Percentiles rank a stretch among this genome's conserved stretches.
phyloP scores from a whole-genome alignment of 2,329 filamentous ascomycete genomes.

The Lachnellula suecica region DNA sequence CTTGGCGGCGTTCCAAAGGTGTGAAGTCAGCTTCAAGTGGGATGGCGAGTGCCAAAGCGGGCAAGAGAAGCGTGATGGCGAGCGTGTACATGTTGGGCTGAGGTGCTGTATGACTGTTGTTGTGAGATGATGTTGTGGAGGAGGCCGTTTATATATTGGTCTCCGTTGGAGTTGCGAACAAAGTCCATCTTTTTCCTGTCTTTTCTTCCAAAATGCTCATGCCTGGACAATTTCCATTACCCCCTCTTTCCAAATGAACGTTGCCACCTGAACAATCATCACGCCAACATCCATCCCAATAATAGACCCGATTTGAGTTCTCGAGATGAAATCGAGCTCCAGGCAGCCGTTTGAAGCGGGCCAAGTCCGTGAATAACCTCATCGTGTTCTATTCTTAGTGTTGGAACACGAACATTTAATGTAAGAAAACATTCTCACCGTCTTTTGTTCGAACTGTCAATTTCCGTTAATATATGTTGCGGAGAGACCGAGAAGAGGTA shows the following conservation, averaged over 20 bases:
- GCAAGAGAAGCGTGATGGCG: constrained; percentile 14
- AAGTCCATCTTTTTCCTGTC: too few species aligned
- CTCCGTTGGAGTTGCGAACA: too few species aligned
- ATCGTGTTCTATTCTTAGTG: neutral
- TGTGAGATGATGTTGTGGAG: neutral
- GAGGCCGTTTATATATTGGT: neutral
- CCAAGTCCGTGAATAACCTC: neutral
- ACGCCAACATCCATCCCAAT: too few species aligned
- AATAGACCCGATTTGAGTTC: too few species aligned
- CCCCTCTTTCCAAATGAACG: too few species aligned
- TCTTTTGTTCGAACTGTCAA: neutral
- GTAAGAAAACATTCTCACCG: neutral
- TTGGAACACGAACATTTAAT: neutral
- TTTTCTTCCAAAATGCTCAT: too few species aligned
- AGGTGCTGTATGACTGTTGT: too few species aligned
- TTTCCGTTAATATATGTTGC: neutral
- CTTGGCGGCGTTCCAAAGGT: constrained; percentile 1
- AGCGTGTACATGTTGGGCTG: constrained; percentile 14
- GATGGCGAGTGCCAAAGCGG: constrained; percentile 15
- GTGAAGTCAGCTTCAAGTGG: constrained; percentile 6
- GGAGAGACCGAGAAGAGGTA: neutral
- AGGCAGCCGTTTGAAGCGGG: too few species aligned
- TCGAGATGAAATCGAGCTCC: too few species aligned
- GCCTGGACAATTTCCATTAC: too few species aligned
- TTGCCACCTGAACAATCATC: too few species aligned